Base-by-base conservation (phyloP, 108 stramenopile genomes). In the Poteriospumella lacustris region DNA sequence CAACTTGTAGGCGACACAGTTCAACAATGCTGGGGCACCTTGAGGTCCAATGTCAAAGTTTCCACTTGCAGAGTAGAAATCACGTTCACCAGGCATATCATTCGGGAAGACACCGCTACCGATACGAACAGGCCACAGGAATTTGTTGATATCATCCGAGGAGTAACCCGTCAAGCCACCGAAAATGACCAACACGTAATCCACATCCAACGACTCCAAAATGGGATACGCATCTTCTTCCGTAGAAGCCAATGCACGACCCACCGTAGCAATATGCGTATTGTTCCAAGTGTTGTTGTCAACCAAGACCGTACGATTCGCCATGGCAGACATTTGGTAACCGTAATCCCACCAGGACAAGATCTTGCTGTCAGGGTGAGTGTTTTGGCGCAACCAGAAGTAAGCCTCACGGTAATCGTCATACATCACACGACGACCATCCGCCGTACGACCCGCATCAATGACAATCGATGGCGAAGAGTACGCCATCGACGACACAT, bases 271-370 rank as follows among this genome's bases (percentile, higher is more conserved):
- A 87, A 98, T 97, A 83, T 98, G 97, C 77, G 95, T 94, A 73
- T 97, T 95, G 85, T 97, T 97, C 96, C 96, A 98, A 62, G 96
- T 97, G 84, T 98, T 98, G 39, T 95, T 95, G 87, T 98, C 97
- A 1, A 95, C 96, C 70, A 97, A 85, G 5, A 94, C 95, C 1
- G 97, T 98, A 0, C 96, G 91, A 83, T 97, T 95, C 59, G 91
- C 90, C 84, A 98, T 96, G 58, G 90, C 95, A 12, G 92, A 88
- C 80, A 96, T 98, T 80, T 83, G 62, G 78, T 93, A 95, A 1
- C 92, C 92, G 81, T 95, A 93, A 83, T 95, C 93, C 92, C 93
- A 94, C 96, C 94, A 97, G 19, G 93, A 92, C 93, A 96, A 88
- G 78, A 98, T 89, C 56, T 95, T 90, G 1, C 94, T 79, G 84